Evolutionary conservation across 805 yeast genomes (phyloP), one percentile per base, ranked within the genome.

Genomic region (Nadsonia fulvescens): DNA sequence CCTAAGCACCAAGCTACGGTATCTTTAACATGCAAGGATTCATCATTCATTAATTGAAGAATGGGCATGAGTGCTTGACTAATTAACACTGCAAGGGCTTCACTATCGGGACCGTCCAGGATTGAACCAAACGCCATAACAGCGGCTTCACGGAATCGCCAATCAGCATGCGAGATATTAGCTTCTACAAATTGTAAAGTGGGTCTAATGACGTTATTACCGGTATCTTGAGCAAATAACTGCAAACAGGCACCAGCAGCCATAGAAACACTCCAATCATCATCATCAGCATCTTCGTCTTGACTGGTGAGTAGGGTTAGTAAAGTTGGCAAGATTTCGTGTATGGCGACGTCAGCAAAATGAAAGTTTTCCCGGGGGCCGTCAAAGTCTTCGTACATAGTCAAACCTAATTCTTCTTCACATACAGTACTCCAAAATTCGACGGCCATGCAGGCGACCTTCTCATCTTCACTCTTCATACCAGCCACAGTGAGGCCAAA

Each of bases 391-490:
- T 60, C 61, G 23, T 66, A 67, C 39, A 27, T 27, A 12, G 30
- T 28, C 15, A 18, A 28, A 18, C 31, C 34, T 20, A n/a, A 18
- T 52, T 89, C 98, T 46, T 76, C 94, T 56, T 89, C 98, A 57
- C 96, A 83, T n/a, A 89, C 89, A n/a, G 98, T 81, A 32, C 86
- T 71, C 98, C 98, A 89, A 49, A 89, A 86, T 55, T 89, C 98
- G 31, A 89, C 89, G 15, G 98, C 95, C 95, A 86, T 83, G 46
- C 95, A 81, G 1, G 94, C 75, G 15, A 89, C 96, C 40, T 67
- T 67, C 42, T 77, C 92, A 53, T 79, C 75, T 17, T 54, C 45
- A 31, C 81, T 72, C 51, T 73, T 73, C 94, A 89, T 89, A 22
- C 96, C 95, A 12, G 71, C 54, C 22, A 86, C 82, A 4, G 96